Conservation (phyloP, 2,329 filamentous ascomycete genomes). For the Cucurbitaria berberidis region DNA sequence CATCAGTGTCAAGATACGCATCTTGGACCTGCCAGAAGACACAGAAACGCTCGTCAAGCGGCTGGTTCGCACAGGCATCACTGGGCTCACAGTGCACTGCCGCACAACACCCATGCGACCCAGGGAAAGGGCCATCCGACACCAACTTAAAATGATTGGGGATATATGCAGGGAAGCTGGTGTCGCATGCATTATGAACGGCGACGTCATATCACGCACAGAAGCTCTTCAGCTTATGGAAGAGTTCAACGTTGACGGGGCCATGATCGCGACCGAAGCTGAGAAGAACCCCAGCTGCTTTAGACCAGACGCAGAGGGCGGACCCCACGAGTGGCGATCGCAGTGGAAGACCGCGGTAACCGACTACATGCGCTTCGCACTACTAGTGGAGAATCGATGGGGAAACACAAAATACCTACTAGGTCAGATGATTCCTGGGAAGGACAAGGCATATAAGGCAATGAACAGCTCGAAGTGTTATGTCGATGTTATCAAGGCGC, state of each 20-base stretch:
- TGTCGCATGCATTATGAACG: constrained; percentile 94
- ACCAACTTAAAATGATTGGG: constrained; percentile 83
- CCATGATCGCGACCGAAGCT: constrained; percentile 94
- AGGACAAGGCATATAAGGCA: constrained; percentile 66
- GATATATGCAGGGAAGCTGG: constrained; percentile 81
- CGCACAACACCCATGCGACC: constrained; percentile 96
- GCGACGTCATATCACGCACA: constrained; percentile 79
- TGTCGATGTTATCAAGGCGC: constrained; percentile 66
- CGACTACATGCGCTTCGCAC: constrained; percentile 72
- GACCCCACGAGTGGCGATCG: constrained; percentile 58
- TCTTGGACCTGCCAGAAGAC: constrained; percentile 76
- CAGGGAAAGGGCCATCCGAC: constrained; percentile 82
- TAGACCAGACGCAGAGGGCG: constrained; percentile 70
- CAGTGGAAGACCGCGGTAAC: constrained; percentile 79
- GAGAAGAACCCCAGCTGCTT: constrained; percentile 94
- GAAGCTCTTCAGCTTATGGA: constrained; percentile 73
- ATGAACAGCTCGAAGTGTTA: constrained; percentile 75
- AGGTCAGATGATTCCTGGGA: constrained; percentile 83
- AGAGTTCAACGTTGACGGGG: constrained; percentile 87
- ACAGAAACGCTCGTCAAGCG: constrained; percentile 79
- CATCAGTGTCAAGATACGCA: constrained; percentile 94
- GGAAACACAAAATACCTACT: constrained; percentile 94
- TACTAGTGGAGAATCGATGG: constrained; percentile 84
- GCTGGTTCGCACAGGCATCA: constrained; percentile 87
- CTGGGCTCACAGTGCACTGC: constrained; percentile 90